phyloP scores from a whole-genome alignment of 768 basidiomycete genomes.

The Suillus brevipes region DNA sequence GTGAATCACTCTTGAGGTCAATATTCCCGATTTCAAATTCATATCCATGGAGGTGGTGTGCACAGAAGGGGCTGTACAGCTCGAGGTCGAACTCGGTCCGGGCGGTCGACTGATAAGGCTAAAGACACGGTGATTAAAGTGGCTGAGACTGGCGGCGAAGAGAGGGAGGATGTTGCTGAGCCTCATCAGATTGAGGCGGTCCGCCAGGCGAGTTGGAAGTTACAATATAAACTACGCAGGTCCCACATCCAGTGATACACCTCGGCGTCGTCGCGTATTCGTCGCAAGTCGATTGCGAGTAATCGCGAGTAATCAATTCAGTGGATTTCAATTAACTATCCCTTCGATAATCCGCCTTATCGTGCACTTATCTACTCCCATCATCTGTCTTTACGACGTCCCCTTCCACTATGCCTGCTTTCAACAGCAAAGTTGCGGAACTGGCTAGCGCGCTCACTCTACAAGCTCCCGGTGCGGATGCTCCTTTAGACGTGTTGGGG shows the following conservation, averaged over 20 bases:
- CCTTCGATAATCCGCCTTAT: neutral
- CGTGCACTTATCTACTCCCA: neutral
- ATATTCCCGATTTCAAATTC: neutral
- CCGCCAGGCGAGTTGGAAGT: neutral
- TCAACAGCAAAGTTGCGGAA: neutral
- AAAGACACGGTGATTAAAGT: neutral
- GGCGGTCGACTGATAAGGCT: neutral
- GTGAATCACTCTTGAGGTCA: too few relatives aligned
- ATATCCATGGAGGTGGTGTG: too few relatives aligned
- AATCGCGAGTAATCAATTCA: neutral
- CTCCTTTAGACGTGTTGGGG: neutral
- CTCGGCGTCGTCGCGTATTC: neutral
- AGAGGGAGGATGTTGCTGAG: neutral
- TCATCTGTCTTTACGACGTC: neutral
- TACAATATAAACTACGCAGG: neutral
- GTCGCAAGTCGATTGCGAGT: neutral
- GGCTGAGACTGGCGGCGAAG: neutral
- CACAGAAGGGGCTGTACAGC: too few relatives aligned
- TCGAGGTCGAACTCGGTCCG: neutral
- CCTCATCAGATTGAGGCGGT: neutral
- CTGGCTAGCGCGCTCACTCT: neutral
- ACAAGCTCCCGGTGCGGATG: neutral
- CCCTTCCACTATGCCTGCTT: neutral
- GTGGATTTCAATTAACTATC: neutral
- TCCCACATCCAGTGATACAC: neutral